Conservation (phyloP, 2,329 filamentous ascomycete species). For the Juglanconis juglandina region DNA sequence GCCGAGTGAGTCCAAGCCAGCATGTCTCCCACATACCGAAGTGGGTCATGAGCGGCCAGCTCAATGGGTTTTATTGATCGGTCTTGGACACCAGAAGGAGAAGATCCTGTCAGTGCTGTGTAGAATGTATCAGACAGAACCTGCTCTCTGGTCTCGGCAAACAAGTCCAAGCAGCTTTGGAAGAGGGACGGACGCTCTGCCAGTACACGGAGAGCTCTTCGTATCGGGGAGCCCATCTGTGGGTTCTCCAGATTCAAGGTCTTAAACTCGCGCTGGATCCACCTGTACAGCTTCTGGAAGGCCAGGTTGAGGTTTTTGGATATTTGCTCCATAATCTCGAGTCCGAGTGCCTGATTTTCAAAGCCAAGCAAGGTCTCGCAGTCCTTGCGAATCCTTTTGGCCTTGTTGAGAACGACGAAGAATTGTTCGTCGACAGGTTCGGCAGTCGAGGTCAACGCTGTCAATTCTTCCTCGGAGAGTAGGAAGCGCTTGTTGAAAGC, state of each 20-base stretch:
- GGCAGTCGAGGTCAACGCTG: slow-evolving; percentile 70
- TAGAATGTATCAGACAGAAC: slow-evolving; percentile 88
- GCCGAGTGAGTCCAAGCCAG: slow-evolving; percentile 94
- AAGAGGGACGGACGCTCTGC: slow-evolving; percentile 88
- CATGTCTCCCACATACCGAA: slow-evolving; percentile 95
- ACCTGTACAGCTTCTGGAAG: slow-evolving; percentile 93
- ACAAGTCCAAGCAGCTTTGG: slow-evolving; percentile 88
- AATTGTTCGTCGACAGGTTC: slow-evolving; percentile 84
- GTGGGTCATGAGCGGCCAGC: slow-evolving; percentile 82
- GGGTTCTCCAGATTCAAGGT: slow-evolving; percentile 89
- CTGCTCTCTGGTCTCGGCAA: slow-evolving; percentile 84
- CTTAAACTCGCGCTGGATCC: slow-evolving; percentile 92
- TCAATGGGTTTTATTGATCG: slow-evolving; percentile 82
- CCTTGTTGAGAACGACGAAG: slow-evolving; percentile 71
- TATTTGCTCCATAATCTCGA: slow-evolving; percentile 88
- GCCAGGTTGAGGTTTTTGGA: slow-evolving; percentile 82
- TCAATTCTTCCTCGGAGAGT: slow-evolving; percentile 75
- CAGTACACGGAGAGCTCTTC: slow-evolving; percentile 78
- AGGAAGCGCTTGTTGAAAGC: slow-evolving; percentile 82
- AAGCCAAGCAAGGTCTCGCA: slow-evolving; percentile 86
- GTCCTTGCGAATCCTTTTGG: slow-evolving; percentile 84
- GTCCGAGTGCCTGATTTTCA: slow-evolving; percentile 81
- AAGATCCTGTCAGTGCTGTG: slow-evolving; percentile 74
- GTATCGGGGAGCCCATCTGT: slow-evolving; percentile 81
- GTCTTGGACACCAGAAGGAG: slow-evolving; percentile 55